phyloP scores from a whole-genome alignment of 768 basidiomycete genomes.

The Pisolithus albus region DNA sequence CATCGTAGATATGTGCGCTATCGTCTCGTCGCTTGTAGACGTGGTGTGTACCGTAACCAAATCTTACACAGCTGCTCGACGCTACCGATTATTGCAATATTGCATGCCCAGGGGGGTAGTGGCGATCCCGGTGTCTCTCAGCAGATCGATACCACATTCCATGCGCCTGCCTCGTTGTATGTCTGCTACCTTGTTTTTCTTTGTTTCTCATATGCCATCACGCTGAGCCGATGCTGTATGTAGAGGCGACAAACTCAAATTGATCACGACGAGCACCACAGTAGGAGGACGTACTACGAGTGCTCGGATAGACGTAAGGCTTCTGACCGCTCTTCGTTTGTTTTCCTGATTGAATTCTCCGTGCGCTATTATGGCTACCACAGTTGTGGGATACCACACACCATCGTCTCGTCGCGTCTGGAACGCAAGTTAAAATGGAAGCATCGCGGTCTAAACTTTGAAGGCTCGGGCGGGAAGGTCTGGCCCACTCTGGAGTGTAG shows the following conservation, averaged over 20 bases:
- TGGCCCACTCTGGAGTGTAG: too few species aligned
- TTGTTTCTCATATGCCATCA: not conserved
- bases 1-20: slow-evolving; percentile 42
- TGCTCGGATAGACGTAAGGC: slow-evolving; percentile 36
- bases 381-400: slow-evolving; percentile 39
- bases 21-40: not conserved
- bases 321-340: not conserved
- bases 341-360: too few species aligned
- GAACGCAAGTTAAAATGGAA: slow-evolving; percentile 36
- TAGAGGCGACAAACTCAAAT: slow-evolving; percentile 39
- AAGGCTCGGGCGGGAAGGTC: not conserved
- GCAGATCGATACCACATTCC: slow-evolving; percentile 40
- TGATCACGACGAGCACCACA: slow-evolving; percentile 34
- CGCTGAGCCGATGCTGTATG: not conserved
- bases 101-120: slow-evolving; percentile 25
- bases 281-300: slow-evolving; percentile 25
- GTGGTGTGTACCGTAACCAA: not conserved
- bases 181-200: slow-evolving; percentile 7
- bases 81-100: slow-evolving; percentile 31
- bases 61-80: slow-evolving; percentile 34
- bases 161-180: slow-evolving; percentile 35
- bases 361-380: not conserved
- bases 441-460: slow-evolving; percentile 13
- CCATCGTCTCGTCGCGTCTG: slow-evolving; percentile 36
- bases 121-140: slow-evolving; percentile 36